Base-by-base conservation (phyloP, 1,284 basidiomycete genomes). In the Ustilago crameri region DNA sequence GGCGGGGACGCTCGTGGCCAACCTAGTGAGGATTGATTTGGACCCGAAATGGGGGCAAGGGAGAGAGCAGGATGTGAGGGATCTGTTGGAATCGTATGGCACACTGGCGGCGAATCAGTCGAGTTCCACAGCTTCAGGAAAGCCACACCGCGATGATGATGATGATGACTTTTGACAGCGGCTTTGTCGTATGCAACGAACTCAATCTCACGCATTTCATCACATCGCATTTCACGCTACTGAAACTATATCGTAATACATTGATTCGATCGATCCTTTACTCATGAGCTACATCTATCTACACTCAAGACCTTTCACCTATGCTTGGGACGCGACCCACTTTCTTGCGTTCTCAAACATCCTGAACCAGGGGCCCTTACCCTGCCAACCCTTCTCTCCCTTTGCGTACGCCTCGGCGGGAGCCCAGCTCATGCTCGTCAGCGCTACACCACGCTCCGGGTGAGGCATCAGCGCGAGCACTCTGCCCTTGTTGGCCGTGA, bases 381-480 rank as follows among this genome's bases (percentile, higher is more conserved):
- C 86, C 80, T 35, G 88, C 87, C 82, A 83, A 4, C 56, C 59
- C 40, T 60, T 51, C 0, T 61, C 49, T 12, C 47, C 63, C 9
- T 40, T 37, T 0, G 40, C 52, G 40, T 63, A 59, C 26, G 68
- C 67, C n/a, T 44, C 47, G n/a, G 68, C 42, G 2, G 79, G 80
- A 15, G 65, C 62, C 79, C 82, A 85, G 46, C 77, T 81, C 74
- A 85, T 84, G 30, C 82, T 73, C 20, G 74, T 63, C 24, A 75
- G 45, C 18, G 77, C 70, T 5, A 81, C 77, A 24, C 78, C 80
- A 10, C 85, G 79, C 51, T 85, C 85, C 0, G 84, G 84, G 53
- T 83, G 95, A 26, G 95, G 95, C 96, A 98, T 98, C 77, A 98
- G 85, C 8, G 92, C 93, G 59, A 98, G 86, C 14, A 98, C 91